These are phyloP conservation scores for Backusella parvicylindrica DNA, from an alignment of 192 early-diverging fungal species.

Conservation along the genomic window DNA sequence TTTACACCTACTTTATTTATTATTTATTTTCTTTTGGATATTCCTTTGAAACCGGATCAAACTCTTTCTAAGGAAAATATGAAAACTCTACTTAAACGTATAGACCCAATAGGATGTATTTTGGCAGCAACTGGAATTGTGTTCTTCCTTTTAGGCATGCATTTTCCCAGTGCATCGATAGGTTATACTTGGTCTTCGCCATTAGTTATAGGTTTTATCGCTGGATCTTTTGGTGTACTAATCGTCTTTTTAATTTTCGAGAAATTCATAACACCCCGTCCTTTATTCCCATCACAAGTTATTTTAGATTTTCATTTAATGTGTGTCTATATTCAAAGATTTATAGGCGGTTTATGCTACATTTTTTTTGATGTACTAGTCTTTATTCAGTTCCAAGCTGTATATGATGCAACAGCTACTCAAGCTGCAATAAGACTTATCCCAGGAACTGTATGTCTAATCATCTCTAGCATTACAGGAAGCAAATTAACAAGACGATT, in stretches of 20 bases:
- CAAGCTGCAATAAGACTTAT: not conserved
- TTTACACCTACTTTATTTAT: not conserved
- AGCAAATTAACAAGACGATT: not conserved
- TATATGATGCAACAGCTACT: not conserved
- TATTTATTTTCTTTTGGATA: not conserved
- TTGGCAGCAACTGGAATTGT: not conserved
- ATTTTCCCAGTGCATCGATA: not conserved
- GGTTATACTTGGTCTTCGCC: not conserved
- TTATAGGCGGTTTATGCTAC: not conserved
- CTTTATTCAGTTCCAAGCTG: not conserved
- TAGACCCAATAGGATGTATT: not conserved
- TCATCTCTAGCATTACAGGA: not conserved
- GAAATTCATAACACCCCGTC: not conserved
- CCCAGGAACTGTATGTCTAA: not conserved
- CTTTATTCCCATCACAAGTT: not conserved
- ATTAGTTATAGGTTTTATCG: not conserved
- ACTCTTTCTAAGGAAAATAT: not conserved
- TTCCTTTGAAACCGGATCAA: not conserved
- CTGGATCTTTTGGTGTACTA: not conserved
- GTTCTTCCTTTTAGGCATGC: not conserved
- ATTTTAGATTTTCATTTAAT: not conserved
- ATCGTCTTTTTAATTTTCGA: not conserved
- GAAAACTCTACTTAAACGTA: not conserved
- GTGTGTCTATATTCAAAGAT: not conserved
- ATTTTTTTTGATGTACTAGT: not conserved